Evolutionary conservation across 805 yeast genomes (phyloP).

Genomic region (Saccharomycopsis lassenensis): DNA sequence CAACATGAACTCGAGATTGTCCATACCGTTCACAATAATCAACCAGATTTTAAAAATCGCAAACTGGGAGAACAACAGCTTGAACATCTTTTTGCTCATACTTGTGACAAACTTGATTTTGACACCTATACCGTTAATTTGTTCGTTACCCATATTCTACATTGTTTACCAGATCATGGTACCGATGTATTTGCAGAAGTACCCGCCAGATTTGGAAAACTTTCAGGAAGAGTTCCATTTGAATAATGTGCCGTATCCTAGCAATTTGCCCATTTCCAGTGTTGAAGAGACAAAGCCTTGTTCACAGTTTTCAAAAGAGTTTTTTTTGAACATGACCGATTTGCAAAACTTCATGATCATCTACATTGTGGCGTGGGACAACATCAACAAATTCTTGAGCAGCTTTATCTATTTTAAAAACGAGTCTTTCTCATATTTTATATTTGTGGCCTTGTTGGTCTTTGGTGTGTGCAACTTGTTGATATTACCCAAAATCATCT

Average conservation of each 20-base stretch:
- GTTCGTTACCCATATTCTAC: slow-evolving; percentile 44
- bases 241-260: slow-evolving; percentile 32
- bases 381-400: slow-evolving; percentile 34
- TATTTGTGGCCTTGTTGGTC: slow-evolving; percentile 32
- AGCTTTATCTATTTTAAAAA: slow-evolving; percentile 56
- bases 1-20: slow-evolving; percentile 47
- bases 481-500: slow-evolving; percentile 22
- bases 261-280: slow-evolving; percentile 36
- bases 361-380: slow-evolving; percentile 55
- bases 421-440: slow-evolving; percentile 44
- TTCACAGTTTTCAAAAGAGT: slow-evolving; percentile 63
- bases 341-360: slow-evolving; percentile 69
- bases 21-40: slow-evolving; percentile 48
- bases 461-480: slow-evolving; percentile 24
- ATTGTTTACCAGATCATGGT: slow-evolving; percentile 46
- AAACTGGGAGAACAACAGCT: slow-evolving; percentile 54
- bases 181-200: slow-evolving; percentile 50
- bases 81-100: slow-evolving; percentile 47
- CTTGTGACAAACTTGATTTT: slow-evolving; percentile 42
- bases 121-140: slow-evolving; percentile 44
- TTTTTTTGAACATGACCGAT: slow-evolving; percentile 68
- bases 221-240: slow-evolving; percentile 15
- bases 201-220: slow-evolving; percentile 28
- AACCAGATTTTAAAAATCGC: slow-evolving; percentile 46
- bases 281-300: slow-evolving; percentile 25